phyloP scores from a whole-genome alignment of 345 rosid species.

The Lumnitzera racemosa region DNA sequence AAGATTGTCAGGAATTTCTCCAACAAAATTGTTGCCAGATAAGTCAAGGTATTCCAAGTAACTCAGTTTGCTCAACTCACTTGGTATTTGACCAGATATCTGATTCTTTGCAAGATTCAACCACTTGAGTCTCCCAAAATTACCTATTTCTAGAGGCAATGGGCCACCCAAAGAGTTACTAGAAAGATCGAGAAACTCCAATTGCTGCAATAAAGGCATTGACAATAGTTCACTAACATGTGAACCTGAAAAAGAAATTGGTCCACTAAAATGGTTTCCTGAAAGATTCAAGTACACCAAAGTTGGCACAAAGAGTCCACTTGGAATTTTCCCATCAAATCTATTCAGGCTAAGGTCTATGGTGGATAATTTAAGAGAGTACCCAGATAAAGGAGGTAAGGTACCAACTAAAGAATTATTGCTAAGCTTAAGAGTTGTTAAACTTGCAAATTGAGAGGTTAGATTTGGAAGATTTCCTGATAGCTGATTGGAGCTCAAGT shows the following conservation, averaged over 20 bases:
- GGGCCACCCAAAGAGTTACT: slow-evolving; percentile 54
- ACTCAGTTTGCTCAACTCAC: slow-evolving; percentile 63
- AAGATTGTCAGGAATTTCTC: slow-evolving; percentile 61
- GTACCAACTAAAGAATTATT: slow-evolving; percentile 59
- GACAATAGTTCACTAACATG: slow-evolving; percentile 47
- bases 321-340: slow-evolving; percentile 57
- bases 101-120: slow-evolving; percentile 64
- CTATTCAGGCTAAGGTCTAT: slow-evolving; percentile 77
- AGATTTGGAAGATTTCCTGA: slow-evolving; percentile 65
- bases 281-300: slow-evolving; percentile 77
- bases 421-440: slow-evolving; percentile 47
- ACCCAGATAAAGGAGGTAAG: slow-evolving; percentile 52
- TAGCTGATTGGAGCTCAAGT: slow-evolving; percentile 78
- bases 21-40: slow-evolving; percentile 64
- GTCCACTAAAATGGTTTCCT: slow-evolving; percentile 55
- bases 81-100: slow-evolving; percentile 63
- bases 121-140: slow-evolving; percentile 43
- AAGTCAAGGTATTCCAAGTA: slow-evolving; percentile 71
- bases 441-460: slow-evolving; percentile 40
- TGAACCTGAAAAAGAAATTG: slow-evolving; percentile 57
- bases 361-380: slow-evolving; percentile 32
- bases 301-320: slow-evolving; percentile 45
- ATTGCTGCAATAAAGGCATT: slow-evolving; percentile 31
- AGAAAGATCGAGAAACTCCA: slow-evolving; percentile 92
- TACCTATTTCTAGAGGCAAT: slow-evolving; percentile 60